phyloP scores from a whole-genome alignment of 2,329 filamentous ascomycete genomes.

The Colletotrichum salicis region DNA sequence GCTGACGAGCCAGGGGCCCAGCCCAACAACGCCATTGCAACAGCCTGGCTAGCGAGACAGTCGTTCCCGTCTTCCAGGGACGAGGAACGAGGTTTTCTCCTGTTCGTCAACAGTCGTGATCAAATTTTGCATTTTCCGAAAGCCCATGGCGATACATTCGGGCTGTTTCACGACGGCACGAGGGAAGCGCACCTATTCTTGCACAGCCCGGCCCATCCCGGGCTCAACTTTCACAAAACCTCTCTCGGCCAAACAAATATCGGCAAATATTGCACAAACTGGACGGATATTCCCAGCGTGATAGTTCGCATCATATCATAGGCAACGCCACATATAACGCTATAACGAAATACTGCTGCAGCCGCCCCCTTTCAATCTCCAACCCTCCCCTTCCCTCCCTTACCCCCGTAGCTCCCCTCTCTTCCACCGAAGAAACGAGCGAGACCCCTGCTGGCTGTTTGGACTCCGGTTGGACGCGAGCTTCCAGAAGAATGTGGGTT shows the following conservation, averaged over 20 bases:
- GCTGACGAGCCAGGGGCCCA: conserved; percentile 13
- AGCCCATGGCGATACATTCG: conserved; percentile 7
- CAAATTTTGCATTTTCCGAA: not conserved
- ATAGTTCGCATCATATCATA: conserved; percentile 31
- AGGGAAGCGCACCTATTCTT: not conserved
- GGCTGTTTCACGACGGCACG: conserved; percentile 17
- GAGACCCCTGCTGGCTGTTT: conserved; percentile 3
- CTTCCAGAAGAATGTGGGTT: conserved; percentile 33
- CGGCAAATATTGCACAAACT: conserved; percentile 13
- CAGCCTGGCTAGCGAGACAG: not conserved
- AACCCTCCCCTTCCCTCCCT: not conserved
- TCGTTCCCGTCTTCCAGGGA: not conserved
- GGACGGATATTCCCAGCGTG: conserved; percentile 6
- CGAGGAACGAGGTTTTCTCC: not conserved
- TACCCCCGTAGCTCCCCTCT: not conserved
- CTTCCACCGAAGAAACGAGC: conserved; percentile 3
- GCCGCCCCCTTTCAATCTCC: conserved; percentile 24
- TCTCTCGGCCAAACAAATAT: conserved; percentile 3
- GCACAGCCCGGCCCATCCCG: not conserved
- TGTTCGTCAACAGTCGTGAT: not conserved
- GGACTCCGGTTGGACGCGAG: conserved; percentile 24
- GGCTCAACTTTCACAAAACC: not conserved
- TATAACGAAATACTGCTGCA: not conserved
- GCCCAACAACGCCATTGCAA: not conserved
- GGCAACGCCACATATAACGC: not conserved